Evolutionary conservation across 2,329 filamentous ascomycete species (phyloP).

Genomic region (Ophiostoma quercus): DNA sequence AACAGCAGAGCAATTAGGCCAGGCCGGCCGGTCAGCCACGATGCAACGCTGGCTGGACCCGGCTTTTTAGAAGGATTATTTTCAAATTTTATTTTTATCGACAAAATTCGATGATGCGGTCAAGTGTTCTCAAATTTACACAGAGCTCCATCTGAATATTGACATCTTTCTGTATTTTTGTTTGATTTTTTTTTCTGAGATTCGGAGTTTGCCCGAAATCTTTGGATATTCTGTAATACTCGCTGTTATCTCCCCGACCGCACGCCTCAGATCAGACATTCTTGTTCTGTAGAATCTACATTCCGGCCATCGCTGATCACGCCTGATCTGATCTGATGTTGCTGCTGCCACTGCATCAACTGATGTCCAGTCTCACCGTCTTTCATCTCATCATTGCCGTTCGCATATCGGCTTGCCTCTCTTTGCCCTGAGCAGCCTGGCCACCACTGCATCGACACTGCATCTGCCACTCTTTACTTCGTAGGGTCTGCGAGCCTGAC

Average conservation of each 20-base stretch:
- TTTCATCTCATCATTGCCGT: slow-evolving; percentile 3
- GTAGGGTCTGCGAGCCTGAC: background rate
- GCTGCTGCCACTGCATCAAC: background rate
- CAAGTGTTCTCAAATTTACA: background rate
- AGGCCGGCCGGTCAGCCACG: background rate
- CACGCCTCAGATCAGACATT: background rate
- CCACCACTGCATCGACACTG: background rate
- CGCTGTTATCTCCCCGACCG: background rate
- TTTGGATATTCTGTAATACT: background rate
- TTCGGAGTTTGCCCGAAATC: background rate
- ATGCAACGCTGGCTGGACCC: background rate
- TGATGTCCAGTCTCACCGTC: background rate
- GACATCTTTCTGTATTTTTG: background rate
- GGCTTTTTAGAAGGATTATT: background rate
- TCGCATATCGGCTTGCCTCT: background rate
- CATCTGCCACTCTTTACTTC: background rate
- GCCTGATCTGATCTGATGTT: background rate
- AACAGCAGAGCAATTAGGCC: background rate
- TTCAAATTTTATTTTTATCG: background rate
- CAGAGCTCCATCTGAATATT: background rate
- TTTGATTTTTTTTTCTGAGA: background rate
- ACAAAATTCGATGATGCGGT: background rate
- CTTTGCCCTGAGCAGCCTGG: background rate
- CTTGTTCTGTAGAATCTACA: background rate
- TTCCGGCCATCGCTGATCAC: background rate